These are phyloP conservation scores for Hypoxylon sp. DNA, from an alignment of 2,329 filamentous ascomycete species.

Conservation along the genomic window DNA sequence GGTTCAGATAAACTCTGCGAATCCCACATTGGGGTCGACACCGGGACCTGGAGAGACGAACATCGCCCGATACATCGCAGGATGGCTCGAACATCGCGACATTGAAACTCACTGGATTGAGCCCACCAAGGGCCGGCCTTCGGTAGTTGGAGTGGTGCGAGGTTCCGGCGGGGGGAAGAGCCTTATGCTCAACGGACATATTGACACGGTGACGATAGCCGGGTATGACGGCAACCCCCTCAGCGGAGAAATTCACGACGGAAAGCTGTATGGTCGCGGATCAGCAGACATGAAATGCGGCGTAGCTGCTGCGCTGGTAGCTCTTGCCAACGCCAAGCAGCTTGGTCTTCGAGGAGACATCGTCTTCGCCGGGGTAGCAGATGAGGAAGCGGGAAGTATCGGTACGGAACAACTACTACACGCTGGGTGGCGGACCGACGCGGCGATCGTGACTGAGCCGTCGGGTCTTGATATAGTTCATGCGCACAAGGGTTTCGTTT, in stretches of 20 bases:
- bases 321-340: slow-evolving; percentile 58
- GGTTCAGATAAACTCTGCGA: slow-evolving; percentile 66
- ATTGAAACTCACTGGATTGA: slow-evolving; percentile 68
- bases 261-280: slow-evolving; percentile 63
- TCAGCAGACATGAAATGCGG: slow-evolving; percentile 68
- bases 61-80: slow-evolving; percentile 63
- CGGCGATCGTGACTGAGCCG: slow-evolving; percentile 65
- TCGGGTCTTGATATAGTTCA: slow-evolving; percentile 60
- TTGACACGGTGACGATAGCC: slow-evolving; percentile 65
- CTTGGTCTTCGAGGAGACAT: slow-evolving; percentile 62
- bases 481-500: slow-evolving; percentile 67
- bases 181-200: slow-evolving; percentile 68
- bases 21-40: slow-evolving; percentile 59
- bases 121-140: slow-evolving; percentile 62
- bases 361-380: slow-evolving; percentile 67
- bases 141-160: slow-evolving; percentile 63
- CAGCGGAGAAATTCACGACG: slow-evolving; percentile 59
- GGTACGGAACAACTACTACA: slow-evolving; percentile 66
- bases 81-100: slow-evolving; percentile 67
- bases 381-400: slow-evolving; percentile 67
- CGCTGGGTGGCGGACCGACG: slow-evolving; percentile 69
- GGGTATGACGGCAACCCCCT: slow-evolving; percentile 65
- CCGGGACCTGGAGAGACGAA: slow-evolving; percentile 63
- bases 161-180: slow-evolving; percentile 64
- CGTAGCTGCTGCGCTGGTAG: slow-evolving; percentile 62